These are phyloP conservation scores for Boletus pseudo-olivaceus DNA, from an alignment of 768 basidiomycete species.

Conservation along the genomic window DNA sequence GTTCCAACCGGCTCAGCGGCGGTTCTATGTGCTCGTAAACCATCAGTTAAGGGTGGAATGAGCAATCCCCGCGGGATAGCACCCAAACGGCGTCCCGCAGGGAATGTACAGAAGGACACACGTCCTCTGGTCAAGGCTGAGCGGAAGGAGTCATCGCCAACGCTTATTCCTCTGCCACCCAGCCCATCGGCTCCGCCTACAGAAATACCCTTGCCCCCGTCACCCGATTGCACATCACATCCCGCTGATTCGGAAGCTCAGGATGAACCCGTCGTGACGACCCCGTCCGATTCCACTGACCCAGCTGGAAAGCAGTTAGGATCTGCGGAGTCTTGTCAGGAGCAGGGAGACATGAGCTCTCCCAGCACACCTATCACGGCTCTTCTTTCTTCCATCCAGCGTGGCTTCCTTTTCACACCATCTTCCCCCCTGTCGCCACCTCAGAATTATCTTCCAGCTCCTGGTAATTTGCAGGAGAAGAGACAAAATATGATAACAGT, in stretches of 20 bases:
- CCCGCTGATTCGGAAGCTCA: background rate
- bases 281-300: background rate
- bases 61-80: background rate
- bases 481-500: constrained; percentile 1
- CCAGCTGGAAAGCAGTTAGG: background rate
- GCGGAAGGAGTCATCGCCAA: constrained; percentile 15
- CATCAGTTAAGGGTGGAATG: constrained; percentile 4
- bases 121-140: constrained; percentile 10
- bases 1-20: background rate
- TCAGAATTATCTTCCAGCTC: constrained; percentile 36
- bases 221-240: constrained; percentile 11
- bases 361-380: constrained; percentile 64
- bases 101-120: constrained; percentile 7
- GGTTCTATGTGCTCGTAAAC: constrained; percentile 11
- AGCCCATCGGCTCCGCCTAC: constrained; percentile 20
- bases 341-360: background rate
- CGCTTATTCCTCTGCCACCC: constrained; percentile 18
- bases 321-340: constrained; percentile 1
- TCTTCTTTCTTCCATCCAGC: constrained; percentile 58
- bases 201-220: constrained; percentile 20
- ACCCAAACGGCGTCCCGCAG: constrained; percentile 8
- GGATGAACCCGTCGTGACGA: background rate
- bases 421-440: constrained; percentile 60
- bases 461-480: constrained; percentile 1
- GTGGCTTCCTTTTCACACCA: constrained; percentile 65